Conservation (phyloP, 768 basidiomycete genomes). For the Phlebiopsis gigantea region DNA sequence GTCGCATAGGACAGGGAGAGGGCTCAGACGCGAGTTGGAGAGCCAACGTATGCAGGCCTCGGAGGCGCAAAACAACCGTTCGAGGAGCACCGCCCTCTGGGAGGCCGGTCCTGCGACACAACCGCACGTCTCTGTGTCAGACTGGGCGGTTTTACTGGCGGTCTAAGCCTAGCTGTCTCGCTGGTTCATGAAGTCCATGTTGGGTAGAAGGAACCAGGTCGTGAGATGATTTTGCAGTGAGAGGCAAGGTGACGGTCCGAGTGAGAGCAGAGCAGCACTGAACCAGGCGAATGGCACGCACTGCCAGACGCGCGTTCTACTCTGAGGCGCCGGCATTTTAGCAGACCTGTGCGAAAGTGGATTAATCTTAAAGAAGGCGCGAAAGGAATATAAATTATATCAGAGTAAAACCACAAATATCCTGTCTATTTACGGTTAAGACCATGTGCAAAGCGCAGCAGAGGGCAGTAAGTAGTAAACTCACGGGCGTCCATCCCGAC, state of each 20-base stretch:
- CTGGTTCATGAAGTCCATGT: background rate
- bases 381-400: no score
- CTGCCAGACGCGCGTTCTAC: background rate
- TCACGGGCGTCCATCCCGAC: background rate
- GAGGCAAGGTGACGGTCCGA: background rate
- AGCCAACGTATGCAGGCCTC: background rate
- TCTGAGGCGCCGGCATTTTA: no score
- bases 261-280: background rate
- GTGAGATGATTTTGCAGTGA: background rate
- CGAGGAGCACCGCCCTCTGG: constrained; percentile 6
- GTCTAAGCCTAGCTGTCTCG: background rate
- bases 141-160: background rate
- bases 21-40: background rate
- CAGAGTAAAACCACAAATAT: no score
- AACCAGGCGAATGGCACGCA: background rate
- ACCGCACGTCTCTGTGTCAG: background rate
- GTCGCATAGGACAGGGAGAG: background rate
- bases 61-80: constrained; percentile 14
- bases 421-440: no score
- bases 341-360: no score
- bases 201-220: background rate
- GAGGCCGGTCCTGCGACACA: background rate
- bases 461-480: background rate
- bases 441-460: no score
- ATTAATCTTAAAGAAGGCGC: background rate